Evolutionary conservation across 2,329 filamentous ascomycete species (phyloP), one percentile per base, ranked within the genome.

Genomic region (Plectosphaerella cucumerina): DNA sequence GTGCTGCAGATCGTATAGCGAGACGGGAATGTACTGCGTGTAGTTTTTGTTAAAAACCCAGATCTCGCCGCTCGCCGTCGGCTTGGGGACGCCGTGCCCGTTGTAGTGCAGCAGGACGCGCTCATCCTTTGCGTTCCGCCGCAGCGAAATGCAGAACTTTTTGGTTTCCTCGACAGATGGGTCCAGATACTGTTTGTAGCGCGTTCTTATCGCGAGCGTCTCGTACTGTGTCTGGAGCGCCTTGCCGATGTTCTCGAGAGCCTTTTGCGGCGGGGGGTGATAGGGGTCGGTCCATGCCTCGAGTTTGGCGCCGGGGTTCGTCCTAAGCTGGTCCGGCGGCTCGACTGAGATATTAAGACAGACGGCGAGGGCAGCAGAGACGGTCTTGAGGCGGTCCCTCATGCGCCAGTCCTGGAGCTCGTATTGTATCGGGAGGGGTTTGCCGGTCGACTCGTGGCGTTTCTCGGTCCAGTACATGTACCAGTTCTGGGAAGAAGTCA

Each of bases 391-490:
- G 14, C 94, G 83, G 68, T 99, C 94, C 59, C 91, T 86, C 89
- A 97, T 97, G 52, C 94, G 87, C 94, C 94, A 99, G 67, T 97
- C 94, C 65, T 96, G 89, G 6, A 96, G 73, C 56, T 84, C 77
- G 58, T 81, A 82, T 22, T 73, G 68, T 17, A 77, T 79, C 48
- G 83, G 80, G 65, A 91, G 90, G 15, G 91, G 90, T 59, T 92
- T 90, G 20, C 91, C 94, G 34, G 90, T 93, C 20, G 90, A 94
- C 67, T 97, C 94, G 70, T 99, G 94, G 49, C 93, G 87, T 70
- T 97, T 97, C 70, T 99, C 94, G 56, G 93, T 97, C 70, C 89
- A 99, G 72, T 99, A 99, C 93, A 97, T 97, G 75, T 96, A 97
- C 84, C 96, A 99, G 59, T 90, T 95, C 88, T 96, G 69, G 8